phyloP scores from a whole-genome alignment of 78 protist species.

The Planoprotostelium fungivorum region DNA sequence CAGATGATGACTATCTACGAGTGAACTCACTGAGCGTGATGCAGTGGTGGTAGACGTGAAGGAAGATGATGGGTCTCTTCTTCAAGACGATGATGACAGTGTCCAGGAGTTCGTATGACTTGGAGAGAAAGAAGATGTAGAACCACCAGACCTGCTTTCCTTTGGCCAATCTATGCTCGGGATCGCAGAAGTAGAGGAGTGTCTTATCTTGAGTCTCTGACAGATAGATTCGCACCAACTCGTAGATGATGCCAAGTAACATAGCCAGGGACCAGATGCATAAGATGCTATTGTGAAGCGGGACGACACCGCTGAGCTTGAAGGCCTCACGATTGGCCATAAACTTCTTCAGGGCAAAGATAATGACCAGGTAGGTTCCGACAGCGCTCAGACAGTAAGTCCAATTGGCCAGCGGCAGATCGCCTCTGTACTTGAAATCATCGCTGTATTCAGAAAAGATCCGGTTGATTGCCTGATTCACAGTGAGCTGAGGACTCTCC shows the following conservation, averaged over 20 bases:
- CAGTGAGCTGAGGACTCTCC: too few relatives aligned
- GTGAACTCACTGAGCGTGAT: slow-evolving; percentile 29
- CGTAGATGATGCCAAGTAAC: slow-evolving; percentile 56
- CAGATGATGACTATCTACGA: not conserved
- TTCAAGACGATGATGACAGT: slow-evolving; percentile 69
- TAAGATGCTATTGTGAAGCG: slow-evolving; percentile 40
- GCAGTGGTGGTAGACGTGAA: slow-evolving; percentile 79
- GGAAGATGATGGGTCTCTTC: slow-evolving; percentile 43
- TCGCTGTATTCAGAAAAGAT: too few relatives aligned
- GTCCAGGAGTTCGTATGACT: slow-evolving; percentile 77
- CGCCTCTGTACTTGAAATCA: not conserved
- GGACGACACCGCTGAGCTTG: slow-evolving; percentile 12
- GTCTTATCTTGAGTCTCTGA: slow-evolving; percentile 11
- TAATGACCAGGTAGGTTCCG: slow-evolving; percentile 11
- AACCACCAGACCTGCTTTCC: slow-evolving; percentile 43
- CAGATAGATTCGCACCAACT: not conserved
- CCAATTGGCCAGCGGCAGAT: not conserved
- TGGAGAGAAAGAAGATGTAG: slow-evolving; percentile 60
- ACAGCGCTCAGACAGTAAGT: not conserved
- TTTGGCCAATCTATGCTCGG: slow-evolving; percentile 7
- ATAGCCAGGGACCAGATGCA: slow-evolving; percentile 52
- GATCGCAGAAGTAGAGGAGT: slow-evolving; percentile 44
- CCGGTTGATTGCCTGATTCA: too few relatives aligned
- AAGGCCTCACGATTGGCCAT: slow-evolving; percentile 42
- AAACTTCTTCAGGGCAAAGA: slow-evolving; percentile 16